Conservation (phyloP, 2,329 filamentous ascomycete species). For the Penicillium sp. region DNA sequence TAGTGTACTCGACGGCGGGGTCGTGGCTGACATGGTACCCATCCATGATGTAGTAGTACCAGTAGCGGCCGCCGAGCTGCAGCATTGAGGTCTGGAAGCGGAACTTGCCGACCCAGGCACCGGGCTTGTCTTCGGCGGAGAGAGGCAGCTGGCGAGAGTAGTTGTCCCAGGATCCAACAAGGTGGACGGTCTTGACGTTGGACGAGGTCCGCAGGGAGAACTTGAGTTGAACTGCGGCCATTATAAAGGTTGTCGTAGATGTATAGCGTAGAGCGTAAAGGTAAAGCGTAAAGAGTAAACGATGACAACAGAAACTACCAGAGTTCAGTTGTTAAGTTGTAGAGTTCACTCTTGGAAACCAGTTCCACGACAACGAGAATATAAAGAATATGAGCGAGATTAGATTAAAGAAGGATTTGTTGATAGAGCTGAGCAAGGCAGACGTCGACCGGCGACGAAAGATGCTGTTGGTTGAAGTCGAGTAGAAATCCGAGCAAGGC, state of each 20-base stretch:
- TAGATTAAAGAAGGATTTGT: slow-evolving; percentile 24
- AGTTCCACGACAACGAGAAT: slow-evolving; percentile 29
- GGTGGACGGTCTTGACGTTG: slow-evolving; percentile 94
- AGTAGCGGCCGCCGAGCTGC: slow-evolving; percentile 87
- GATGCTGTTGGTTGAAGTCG: slow-evolving; percentile 20
- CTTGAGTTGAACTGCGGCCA: slow-evolving; percentile 89
- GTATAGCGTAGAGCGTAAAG: slow-evolving; percentile 16
- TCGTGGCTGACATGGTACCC: slow-evolving; percentile 98
- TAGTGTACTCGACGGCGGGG: slow-evolving; percentile 79
- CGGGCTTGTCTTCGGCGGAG: slow-evolving; percentile 83
- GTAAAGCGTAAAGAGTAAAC: slow-evolving; percentile 16
- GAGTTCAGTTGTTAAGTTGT: slow-evolving; percentile 20
- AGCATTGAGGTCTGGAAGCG: slow-evolving; percentile 85
- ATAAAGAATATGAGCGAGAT: slow-evolving; percentile 26
- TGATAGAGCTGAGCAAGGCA: slow-evolving; percentile 27
- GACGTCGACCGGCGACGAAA: slow-evolving; percentile 34
- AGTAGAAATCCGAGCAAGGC: slow-evolving; percentile 24
- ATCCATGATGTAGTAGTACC: slow-evolving; percentile 99
- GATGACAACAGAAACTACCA: slow-evolving; percentile 25
- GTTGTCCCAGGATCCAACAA: slow-evolving; percentile 97
- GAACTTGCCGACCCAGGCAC: slow-evolving; percentile 94
- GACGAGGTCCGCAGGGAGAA: slow-evolving; percentile 94
- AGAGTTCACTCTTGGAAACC: slow-evolving; percentile 25
- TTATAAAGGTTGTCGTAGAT: slow-evolving; percentile 13
- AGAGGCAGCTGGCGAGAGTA: slow-evolving; percentile 92